Base-by-base conservation (phyloP, 2,329 filamentous ascomycete species). In the Hypoxylon sp. region DNA sequence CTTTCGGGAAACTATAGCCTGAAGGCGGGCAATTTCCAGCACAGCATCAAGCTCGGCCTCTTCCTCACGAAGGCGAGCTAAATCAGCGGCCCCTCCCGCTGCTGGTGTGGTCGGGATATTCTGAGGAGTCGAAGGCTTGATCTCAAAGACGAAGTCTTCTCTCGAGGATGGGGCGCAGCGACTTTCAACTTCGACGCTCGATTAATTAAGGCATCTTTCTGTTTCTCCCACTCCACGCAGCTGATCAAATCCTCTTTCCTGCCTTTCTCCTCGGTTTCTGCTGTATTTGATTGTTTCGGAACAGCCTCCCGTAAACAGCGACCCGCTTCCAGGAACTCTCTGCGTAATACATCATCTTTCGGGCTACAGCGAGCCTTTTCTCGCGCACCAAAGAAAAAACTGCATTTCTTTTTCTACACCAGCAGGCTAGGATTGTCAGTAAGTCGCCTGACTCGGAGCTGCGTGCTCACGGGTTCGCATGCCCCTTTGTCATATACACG, bases 401-500 rank as follows among this genome's bases (percentile, higher is more conserved):
- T 38, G 33, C 33, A 16, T 38, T 38, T 38, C n/a, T n/a, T 38
- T 18, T 16, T 18, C 4, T 18, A 38, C 14, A 4, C 33, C n/a
- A 16, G n/a, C n/a, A 18, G 36, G 36, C 36, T 38, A 18, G 6
- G 36, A 38, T 7, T 38, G 36, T 38, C n/a, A 38, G 36, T 18
- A 18, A 38, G 7, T 7, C 9, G 36, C 18, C 36, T 38, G n/a
- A 16, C n/a, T 8, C n/a, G n/a, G n/a, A 14, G 8, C 36, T 4
- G 11, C 16, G 33, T 16, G 11, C 33, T 36, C 16, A n/a, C 33
- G 11, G 33, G 14, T 36, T 36, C 33, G 14, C 33, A 36, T n/a
- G 1, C 14, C 14, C 3, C 7, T 16, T n/a, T 5, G 1, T 16
- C 3, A 3, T 2, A 2, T 36, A 2, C 1, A 5, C 5, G 2